Base-by-base conservation (phyloP, 306 rosid genomes). In the Trifolium fragiferum region DNA sequence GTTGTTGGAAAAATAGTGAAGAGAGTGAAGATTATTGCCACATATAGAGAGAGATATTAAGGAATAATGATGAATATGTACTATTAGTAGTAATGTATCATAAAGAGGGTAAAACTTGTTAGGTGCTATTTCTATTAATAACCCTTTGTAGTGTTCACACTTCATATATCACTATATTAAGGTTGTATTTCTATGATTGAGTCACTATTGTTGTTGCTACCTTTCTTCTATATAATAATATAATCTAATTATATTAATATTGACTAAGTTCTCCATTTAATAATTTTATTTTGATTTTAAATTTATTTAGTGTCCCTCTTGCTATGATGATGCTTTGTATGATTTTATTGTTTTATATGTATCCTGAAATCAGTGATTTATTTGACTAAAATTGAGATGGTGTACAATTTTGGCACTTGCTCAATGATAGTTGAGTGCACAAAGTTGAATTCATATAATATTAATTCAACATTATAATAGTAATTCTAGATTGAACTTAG, bases 21-120 rank as follows among this genome's bases (percentile, higher is more conserved):
- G 3, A 57, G 3, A 12, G 5, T 19, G 62, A 55, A 25, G 32
- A 6, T 21, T 10, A n/a, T 6, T 49, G 20, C 4, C 20, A 15
- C 20, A n/a, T 0, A n/a, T 1, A 21, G 20, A 60, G 64, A 58
- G 66, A 60, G 38, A 27, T 37, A 16, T 23, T 58, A 65, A 74
- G 76, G 76, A 87, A 82, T 68, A 81, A 86, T 47, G 49, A 63
- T 57, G 46, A 70, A 64, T 19, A 49, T 81, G 54, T 66, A 25
- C 9, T 57, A 23, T 11, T 33, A 62, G n/a, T 63, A 35, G 1
- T 33, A 18, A 23, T 71, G 23, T 78, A 21, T 70, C 70, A 65
- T 72, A 38, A 76, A n/a, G 73, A 2, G 30, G 81, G 69, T 70
- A 35, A 60, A 21, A 64, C 72, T 66, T 62, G 72, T 74, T 62